Base-by-base conservation (phyloP, 495 filamentous ascomycete species). In the Penicillium fimorum region DNA sequence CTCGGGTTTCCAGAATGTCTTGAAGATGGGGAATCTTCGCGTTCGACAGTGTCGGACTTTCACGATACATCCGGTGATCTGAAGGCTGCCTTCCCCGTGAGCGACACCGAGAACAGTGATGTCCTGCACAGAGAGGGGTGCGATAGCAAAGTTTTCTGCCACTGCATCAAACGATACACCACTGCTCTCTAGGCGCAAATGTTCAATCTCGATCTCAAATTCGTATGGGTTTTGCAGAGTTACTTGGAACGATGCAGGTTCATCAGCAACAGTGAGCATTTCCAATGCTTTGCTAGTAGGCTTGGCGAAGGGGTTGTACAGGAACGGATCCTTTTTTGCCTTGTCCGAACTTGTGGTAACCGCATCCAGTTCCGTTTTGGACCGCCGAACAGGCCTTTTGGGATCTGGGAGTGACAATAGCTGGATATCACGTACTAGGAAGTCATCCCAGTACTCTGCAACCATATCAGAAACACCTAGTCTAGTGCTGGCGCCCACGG, bases 401-500 rank as follows among this genome's bases (percentile, higher is more conserved):
- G 73, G 73, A 33, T 76, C 70, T 43, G 75, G 69, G 32, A 81
- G 71, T 27, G 84, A 73, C 24, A 83, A 77, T 25, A 94, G 69
- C 46, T 88, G 84, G 32, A 98, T 79, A 58, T 86, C 91, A 32
- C 94, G 84, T 40, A 98, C 79, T 0, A 98, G 79, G 64, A 98
- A 97, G 46, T 93, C 88, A 69, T 98, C 94, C 94, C 94, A 98
- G 64, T 96, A 98, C 50, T 93, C 88, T 17, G 89, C 90, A 53
- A 87, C 80, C 44, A 93, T 67, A 53, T 84, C 66, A 5, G 78
- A 69, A 3, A 90, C 69, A 1, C 92, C 91, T 35, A 96, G 73
- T 56, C 87, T 87, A 61, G 81, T 82, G 0, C 88, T 86, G 18
- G 91, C 82, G 33, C 80, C 84, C 17, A 92, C 80, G 10, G 92